These are phyloP conservation scores for Globisporangium middletonii DNA, from an alignment of 352 stramenopile species.

Conservation along the genomic window DNA sequence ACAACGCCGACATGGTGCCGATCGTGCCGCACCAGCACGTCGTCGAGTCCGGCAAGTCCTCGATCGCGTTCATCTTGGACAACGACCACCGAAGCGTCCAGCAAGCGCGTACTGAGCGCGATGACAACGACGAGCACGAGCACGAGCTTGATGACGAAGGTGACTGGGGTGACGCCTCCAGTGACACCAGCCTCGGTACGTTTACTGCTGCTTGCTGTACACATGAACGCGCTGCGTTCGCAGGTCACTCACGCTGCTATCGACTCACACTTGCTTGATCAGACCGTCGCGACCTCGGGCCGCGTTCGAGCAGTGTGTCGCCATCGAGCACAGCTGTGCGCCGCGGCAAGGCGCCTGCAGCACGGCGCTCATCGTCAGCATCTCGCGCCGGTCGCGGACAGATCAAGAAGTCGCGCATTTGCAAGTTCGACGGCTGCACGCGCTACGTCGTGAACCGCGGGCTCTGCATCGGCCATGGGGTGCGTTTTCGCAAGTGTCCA, in stretches of 20 bases:
- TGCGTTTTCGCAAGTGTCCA: slow-evolving; percentile 12
- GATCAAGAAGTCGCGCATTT: slow-evolving; percentile 70
- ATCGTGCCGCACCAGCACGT: slow-evolving; percentile 2
- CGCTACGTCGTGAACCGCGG: slow-evolving; percentile 73
- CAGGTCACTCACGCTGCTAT: not conserved
- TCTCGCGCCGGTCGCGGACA: slow-evolving; percentile 3
- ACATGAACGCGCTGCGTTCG: not conserved
- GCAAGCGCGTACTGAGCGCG: not conserved
- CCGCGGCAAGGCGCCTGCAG: not conserved
- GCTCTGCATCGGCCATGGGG: slow-evolving; percentile 68
- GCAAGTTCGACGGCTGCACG: slow-evolving; percentile 70
- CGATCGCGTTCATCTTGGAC: slow-evolving; percentile 27
- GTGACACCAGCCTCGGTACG: slow-evolving; percentile 23
- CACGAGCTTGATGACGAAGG: slow-evolving; percentile 10
- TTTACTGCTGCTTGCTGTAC: too few relatives aligned
- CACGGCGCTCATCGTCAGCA: not conserved
- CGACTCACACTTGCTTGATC: too few relatives aligned
- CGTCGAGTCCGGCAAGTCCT: slow-evolving; percentile 17
- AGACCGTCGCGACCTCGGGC: too few relatives aligned
- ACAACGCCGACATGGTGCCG: not conserved
- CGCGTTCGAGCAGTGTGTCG: not conserved
- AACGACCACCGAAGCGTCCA: slow-evolving; percentile 1
- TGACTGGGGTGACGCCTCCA: slow-evolving; percentile 17
- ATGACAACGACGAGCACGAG: slow-evolving; percentile 5
- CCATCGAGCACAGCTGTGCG: not conserved